Evolutionary conservation across 345 rosid species (phyloP).

Genomic region (Syzygium aqueum): DNA sequence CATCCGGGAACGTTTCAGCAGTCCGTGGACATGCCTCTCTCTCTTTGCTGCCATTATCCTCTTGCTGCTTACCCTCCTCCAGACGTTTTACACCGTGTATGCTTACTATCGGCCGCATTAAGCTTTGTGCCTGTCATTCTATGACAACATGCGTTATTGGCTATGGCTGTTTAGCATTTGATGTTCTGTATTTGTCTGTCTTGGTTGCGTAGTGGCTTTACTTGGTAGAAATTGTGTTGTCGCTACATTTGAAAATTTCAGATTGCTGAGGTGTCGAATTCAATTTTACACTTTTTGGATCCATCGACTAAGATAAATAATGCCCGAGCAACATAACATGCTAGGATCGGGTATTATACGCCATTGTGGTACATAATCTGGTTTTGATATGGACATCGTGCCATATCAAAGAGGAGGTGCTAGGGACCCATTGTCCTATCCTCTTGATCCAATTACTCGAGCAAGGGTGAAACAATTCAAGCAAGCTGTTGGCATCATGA

Average conservation of each 20-base stretch:
- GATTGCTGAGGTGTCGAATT: not conserved
- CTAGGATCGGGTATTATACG: not conserved
- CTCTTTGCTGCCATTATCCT: constrained; percentile 7
- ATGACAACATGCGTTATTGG: not conserved
- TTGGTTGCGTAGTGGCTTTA: not conserved
- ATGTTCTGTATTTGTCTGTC: not conserved
- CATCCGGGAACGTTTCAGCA: not conserved
- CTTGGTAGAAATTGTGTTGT: not conserved
- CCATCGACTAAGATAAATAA: not conserved
- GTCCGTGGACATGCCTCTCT: constrained; percentile 6
- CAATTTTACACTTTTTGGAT: not conserved
- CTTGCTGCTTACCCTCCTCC: not conserved
- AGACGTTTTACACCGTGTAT: constrained; percentile 2
- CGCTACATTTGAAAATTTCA: not conserved
- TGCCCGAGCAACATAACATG: not conserved
- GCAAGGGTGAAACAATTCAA: no score
- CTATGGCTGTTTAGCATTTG: not conserved
- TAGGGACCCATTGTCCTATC: no score
- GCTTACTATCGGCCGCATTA: not conserved
- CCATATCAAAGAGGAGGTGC: no score
- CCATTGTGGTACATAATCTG: not conserved
- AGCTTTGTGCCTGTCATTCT: not conserved
- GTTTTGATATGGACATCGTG: no score
- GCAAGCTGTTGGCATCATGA: no score
- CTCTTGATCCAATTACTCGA: no score